Percentiles rank a stretch among this genome's conserved stretches.
phyloP scores from a whole-genome alignment of 176 grass and related monocot species.

The Raddia guianensis region DNA sequence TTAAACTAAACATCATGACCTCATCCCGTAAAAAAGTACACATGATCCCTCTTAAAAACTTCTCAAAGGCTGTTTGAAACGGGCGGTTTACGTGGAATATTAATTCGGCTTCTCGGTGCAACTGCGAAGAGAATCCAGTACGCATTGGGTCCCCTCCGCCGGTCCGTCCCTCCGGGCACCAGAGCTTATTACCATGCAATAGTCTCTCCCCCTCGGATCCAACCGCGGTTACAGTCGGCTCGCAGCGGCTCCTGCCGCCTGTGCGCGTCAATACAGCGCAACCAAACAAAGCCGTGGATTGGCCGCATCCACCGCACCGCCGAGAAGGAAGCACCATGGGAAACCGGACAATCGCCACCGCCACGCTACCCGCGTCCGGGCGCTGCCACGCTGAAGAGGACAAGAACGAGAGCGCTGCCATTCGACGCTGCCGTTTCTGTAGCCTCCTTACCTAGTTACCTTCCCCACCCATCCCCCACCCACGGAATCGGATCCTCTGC shows the following conservation, averaged over 20 bases:
- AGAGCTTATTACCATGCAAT: background rate
- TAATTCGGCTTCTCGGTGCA: too few species aligned
- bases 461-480: background rate
- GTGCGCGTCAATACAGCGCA: slow-evolving; percentile 26
- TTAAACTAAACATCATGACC: too few species aligned
- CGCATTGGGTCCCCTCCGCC: slow-evolving; percentile 19
- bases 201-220: background rate
- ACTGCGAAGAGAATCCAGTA: background rate
- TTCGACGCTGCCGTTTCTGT: background rate
- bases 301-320: background rate
- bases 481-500: too few species aligned
- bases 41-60: too few species aligned
- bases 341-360: background rate
- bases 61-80: too few species aligned
- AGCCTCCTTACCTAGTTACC: background rate
- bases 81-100: too few species aligned
- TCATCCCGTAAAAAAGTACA: too few species aligned
- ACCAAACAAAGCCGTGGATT: slow-evolving; percentile 13
- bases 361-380: background rate
- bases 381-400: slow-evolving; percentile 1
- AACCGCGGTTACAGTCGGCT: slow-evolving; percentile 24
- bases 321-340: background rate
- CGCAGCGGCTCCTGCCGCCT: background rate
- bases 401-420: background rate
- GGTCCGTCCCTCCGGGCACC: too few species aligned